Evolutionary conservation across 768 basidiomycete species (phyloP), one percentile per base, ranked within the genome.

Genomic region (Trametes cinnabarina): DNA sequence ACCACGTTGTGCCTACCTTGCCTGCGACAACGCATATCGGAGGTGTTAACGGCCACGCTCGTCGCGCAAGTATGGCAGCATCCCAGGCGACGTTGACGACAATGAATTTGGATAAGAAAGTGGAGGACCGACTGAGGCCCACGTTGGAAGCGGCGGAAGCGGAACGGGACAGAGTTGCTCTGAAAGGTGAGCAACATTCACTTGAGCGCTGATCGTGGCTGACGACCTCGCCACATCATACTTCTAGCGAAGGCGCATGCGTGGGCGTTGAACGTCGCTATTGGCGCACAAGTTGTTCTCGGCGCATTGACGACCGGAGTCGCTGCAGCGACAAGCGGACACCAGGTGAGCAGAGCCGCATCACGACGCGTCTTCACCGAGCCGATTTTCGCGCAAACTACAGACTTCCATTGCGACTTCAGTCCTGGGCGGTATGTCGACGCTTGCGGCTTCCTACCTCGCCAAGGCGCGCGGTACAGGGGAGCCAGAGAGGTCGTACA

Each of bases 301-400:
- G 87, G 86, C 6, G 79, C 87, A 2, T 71, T 90, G 26, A 88
- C 85, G 6, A 89, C 87, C 0, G 87, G 82, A 0, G 60, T 88
- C 15, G 77, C 86, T 0, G 83, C 84, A 5, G 74, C 72, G 4
- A 72, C 77, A 74, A 72, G 76, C 1, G 72, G 74, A 3, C 47
- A 30, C 20, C 58, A 57, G 40, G 63, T 54, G 17, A 25, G 44
- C 23, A 22, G n/a, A n/a, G 9, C 30, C 6, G 20, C 19, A 35
- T 4, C 15, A n/a, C 9, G 25, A 20, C 49, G n/a, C 17, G 17
- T 23, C 19, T n/a, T 20, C 15, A 26, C 23, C 22, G 10, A 23
- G 12, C 2, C 17, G 10, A 39, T 15, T 11, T 68, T 74, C 22
- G 37, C 30, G 47, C 30, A 32, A 6, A 12, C 30, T 32, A 23